Evolutionary conservation across 2,329 filamentous ascomycete species (phyloP), one percentile per base, ranked within the genome.

Genomic region (Scortechinia acanthostroma): DNA sequence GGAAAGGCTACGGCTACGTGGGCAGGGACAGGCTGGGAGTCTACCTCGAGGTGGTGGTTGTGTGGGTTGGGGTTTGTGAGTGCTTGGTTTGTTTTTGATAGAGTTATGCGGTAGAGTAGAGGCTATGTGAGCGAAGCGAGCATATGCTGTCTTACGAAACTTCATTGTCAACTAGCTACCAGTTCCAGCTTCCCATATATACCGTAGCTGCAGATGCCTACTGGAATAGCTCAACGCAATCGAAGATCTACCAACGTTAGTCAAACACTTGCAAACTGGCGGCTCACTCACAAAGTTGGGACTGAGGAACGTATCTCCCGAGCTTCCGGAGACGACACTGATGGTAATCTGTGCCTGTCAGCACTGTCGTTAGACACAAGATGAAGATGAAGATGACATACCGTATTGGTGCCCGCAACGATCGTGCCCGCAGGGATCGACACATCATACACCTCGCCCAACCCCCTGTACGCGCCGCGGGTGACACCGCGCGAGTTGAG

Each of bases 401-500:
- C 25, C n/a, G 76, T 83, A 53, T 86, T 86, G 4, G 61, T 61
- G 0, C 80, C 82, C n/a, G 65, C 63, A 4, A 75, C 68, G 42
- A 86, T 66, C 2, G 67, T 79, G 1, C 78, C 79, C 2, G 73
- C 62, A 0, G 80, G 77, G 42, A 86, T 73, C n/a, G 60, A 63
- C 42, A 77, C 71, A 48, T 80, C 71, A 53, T 86, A 86, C 4
- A 83, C 70, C 52, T 86, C 80, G 3, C 80, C 80, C 45, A 69
- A 64, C 0, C 81, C 81, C 4, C 79, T 66, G 53, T 85, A 86
- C 0, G 78, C 78, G 10, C 81, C 82, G 13, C 82, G 68, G 0
- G 81, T 86, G 2, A 86, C 70, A 13, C 81, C 81, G 15, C 81
- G 70, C 3, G 74, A 80, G 55, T 85, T 72, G 43, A 86, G 77